Evolutionary conservation across 2,329 filamentous ascomycete genomes (phyloP).

Genomic region (Hypoxylon sp.): DNA sequence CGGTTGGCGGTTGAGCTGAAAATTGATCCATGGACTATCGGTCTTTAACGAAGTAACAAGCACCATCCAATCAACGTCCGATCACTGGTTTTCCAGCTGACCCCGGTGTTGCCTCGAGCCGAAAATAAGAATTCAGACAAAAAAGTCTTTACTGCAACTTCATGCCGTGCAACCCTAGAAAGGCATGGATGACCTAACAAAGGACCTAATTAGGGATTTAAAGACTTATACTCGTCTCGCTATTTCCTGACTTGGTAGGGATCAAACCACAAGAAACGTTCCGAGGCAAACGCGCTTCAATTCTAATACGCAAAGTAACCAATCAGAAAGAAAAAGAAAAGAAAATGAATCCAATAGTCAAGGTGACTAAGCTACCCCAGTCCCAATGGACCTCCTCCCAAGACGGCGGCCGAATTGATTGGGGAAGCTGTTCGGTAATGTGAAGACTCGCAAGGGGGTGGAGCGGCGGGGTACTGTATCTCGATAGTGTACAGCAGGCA

Average conservation of each 20-base stretch:
- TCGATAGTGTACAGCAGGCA: neutral
- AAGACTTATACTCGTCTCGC: neutral
- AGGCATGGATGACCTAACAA: neutral
- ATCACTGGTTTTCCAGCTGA: neutral
- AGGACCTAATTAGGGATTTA: constrained; percentile 5
- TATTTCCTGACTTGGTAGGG: neutral
- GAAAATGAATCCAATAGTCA: constrained; percentile 24
- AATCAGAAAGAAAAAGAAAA: neutral
- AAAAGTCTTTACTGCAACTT: neutral
- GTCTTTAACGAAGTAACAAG: neutral
- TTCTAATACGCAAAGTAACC: neutral
- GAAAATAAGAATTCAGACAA: neutral
- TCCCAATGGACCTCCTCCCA: constrained; percentile 34
- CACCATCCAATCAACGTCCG: neutral
- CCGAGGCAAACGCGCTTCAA: neutral
- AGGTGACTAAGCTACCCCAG: constrained; percentile 6
- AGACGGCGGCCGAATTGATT: constrained; percentile 44
- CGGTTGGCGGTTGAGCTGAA: neutral
- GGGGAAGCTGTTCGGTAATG: constrained; percentile 46
- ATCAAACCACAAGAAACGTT: neutral
- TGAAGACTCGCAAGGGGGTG: neutral
- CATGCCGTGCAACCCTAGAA: no score
- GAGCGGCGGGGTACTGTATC: neutral
- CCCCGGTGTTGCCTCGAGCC: neutral
- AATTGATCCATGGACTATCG: no score